phyloP scores from a whole-genome alignment of 768 basidiomycete genomes.

The Gloeostereum incarnatum region DNA sequence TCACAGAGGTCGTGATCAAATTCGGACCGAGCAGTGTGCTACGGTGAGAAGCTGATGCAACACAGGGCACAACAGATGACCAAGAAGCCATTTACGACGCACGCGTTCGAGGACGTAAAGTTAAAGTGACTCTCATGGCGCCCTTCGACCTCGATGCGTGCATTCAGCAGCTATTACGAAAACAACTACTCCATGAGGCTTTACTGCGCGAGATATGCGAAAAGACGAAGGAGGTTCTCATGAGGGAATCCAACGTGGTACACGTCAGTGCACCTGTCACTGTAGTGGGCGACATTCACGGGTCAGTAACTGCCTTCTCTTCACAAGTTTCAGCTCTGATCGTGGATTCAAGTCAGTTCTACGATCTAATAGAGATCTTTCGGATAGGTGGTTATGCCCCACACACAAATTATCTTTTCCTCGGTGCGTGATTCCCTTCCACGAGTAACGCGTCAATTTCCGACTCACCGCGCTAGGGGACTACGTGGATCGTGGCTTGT shows the following conservation, averaged over 20 bases:
- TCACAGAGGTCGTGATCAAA: too few species aligned
- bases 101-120: too few species aligned
- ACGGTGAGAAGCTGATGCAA: too few species aligned
- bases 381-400: slow-evolving; percentile 97
- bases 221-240: slow-evolving; percentile 98
- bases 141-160: slow-evolving; percentile 97
- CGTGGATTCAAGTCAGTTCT: slow-evolving; percentile 81
- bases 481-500: slow-evolving; percentile 96
- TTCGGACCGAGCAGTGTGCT: too few species aligned
- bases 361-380: slow-evolving; percentile 98
- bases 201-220: slow-evolving; percentile 97
- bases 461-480: slow-evolving; percentile 54
- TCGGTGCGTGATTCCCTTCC: slow-evolving; percentile 51
- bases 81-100: too few species aligned
- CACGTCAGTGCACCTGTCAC: slow-evolving; percentile 96
- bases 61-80: too few species aligned
- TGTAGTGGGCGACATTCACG: slow-evolving; percentile 98
- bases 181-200: slow-evolving; percentile 92
- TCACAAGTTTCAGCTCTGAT: slow-evolving; percentile 17
- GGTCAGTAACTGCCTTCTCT: slow-evolving; percentile 47
- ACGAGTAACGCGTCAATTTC: too few species aligned
- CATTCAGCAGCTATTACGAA: slow-evolving; percentile 81
- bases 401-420: slow-evolving; percentile 95
- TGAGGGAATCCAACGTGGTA: slow-evolving; percentile 98
- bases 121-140: too few species aligned